Evolutionary conservation across 768 basidiomycete genomes (phyloP).

Genomic region (Termitomyces titanicus): DNA sequence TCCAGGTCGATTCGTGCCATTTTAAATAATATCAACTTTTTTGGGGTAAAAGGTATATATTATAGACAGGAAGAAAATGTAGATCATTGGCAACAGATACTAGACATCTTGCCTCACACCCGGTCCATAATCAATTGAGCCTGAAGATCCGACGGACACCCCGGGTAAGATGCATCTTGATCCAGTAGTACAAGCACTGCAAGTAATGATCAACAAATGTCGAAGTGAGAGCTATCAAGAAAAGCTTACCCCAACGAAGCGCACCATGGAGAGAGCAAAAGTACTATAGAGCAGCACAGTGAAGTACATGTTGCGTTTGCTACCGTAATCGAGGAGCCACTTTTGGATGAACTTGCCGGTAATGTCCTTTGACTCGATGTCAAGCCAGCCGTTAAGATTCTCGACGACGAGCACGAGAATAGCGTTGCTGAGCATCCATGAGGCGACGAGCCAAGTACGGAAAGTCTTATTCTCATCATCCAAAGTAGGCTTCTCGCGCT

Average conservation of each 20-base stretch:
- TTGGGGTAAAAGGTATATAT: slow-evolving; percentile 8
- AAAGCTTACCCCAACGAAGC: slow-evolving; percentile 53
- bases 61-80: slow-evolving; percentile 3
- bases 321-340: slow-evolving; percentile 25
- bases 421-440: slow-evolving; percentile 69
- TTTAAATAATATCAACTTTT: neutral
- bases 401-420: slow-evolving; percentile 54
- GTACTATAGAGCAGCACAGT: slow-evolving; percentile 60
- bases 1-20: too few species aligned
- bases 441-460: slow-evolving; percentile 73
- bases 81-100: neutral
- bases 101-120: neutral
- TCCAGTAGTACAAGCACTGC: slow-evolving; percentile 22
- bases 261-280: slow-evolving; percentile 50
- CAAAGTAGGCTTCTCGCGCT: slow-evolving; percentile 64
- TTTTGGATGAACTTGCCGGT: slow-evolving; percentile 26
- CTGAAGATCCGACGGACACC: slow-evolving; percentile 18
- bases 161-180: slow-evolving; percentile 16
- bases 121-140: slow-evolving; percentile 11
- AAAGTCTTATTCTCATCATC: slow-evolving; percentile 84
- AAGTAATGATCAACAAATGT: neutral
- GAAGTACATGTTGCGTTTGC: slow-evolving; percentile 56
- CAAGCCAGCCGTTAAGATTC: slow-evolving; percentile 46
- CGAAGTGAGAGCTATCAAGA: neutral
- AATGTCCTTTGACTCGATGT: slow-evolving; percentile 30